A percentile compares a stretch with the other conserved stretches of the same genome.
Conservation (phyloP, 164 flowering plant species). For the Malania oleifera region DNA sequence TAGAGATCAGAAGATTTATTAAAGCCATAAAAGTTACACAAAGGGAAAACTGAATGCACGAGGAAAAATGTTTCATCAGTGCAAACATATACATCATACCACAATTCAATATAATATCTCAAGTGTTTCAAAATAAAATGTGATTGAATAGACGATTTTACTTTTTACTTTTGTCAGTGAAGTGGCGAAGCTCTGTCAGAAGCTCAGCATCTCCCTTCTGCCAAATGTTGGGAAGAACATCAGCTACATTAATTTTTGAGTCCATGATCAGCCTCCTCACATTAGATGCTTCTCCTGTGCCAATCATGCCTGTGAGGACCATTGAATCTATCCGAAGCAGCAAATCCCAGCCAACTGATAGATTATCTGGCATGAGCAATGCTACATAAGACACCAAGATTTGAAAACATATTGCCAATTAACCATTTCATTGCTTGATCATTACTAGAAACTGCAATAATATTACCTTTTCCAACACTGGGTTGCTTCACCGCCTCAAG, state of each 20-base stretch:
- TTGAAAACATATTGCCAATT: background rate
- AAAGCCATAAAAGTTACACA: too few species aligned
- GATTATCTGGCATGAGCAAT: conserved; percentile 27
- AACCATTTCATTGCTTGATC: background rate
- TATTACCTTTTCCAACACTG: conserved; percentile 29
- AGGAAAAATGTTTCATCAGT: background rate
- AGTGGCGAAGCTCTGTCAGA: conserved; percentile 46
- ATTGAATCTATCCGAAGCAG: conserved; percentile 79
- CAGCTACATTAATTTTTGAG: conserved; percentile 30
- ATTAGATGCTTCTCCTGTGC: conserved; percentile 47
- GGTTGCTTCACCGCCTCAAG: conserved; percentile 37
- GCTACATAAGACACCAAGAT: background rate
- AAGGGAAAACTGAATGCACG: background rate
- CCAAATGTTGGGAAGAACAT: conserved; percentile 30
- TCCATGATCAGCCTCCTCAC: conserved; percentile 49
- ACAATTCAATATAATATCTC: background rate
- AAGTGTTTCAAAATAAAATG: background rate
- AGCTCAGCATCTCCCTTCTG: conserved; percentile 47
- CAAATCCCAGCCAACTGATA: conserved; percentile 41
- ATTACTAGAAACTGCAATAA: background rate
- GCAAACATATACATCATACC: background rate
- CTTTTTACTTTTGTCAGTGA: conserved; percentile 40
- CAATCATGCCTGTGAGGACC: conserved; percentile 59
- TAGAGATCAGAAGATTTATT: too few species aligned
- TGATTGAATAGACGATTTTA: conserved; percentile 16